Evolutionary conservation across 306 rosid species (phyloP).

Genomic region (Leucaena leucocephala): DNA sequence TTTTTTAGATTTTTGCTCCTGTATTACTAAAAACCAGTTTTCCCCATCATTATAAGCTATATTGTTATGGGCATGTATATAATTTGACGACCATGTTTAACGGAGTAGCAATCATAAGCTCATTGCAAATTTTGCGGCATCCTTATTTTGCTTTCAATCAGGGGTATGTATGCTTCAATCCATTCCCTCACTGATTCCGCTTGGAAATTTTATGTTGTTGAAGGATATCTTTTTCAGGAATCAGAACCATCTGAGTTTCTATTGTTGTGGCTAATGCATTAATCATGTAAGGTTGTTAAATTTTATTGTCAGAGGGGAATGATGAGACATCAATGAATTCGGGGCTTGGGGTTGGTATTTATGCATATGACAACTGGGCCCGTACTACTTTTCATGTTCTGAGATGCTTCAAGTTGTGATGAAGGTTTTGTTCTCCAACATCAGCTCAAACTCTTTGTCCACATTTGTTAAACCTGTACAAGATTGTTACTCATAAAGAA

Average conservation of each 20-base stretch:
- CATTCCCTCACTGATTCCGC: background rate
- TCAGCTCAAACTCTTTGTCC: background rate
- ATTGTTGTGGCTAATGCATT: background rate
- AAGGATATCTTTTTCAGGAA: background rate
- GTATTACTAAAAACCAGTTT: background rate
- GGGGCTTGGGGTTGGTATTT: background rate
- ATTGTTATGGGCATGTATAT: background rate
- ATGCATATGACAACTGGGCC: too few species aligned
- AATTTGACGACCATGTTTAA: background rate
- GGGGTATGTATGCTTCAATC: background rate
- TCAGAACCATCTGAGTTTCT: background rate
- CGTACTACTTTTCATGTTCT: slow-evolving; percentile 1
- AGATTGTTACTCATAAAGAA: background rate
- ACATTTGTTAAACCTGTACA: slow-evolving; percentile 9
- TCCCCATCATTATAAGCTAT: background rate
- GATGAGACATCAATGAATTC: background rate
- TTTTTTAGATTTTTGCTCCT: background rate
- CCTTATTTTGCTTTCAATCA: background rate
- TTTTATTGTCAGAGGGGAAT: background rate
- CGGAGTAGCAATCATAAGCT: background rate
- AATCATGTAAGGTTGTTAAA: background rate
- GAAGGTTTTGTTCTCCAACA: slow-evolving; percentile 5
- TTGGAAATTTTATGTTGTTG: background rate
- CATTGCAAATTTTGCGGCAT: background rate
- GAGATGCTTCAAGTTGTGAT: slow-evolving; percentile 20